These are phyloP conservation scores for Wickerhamiella lipophila DNA, from an alignment of 805 yeast species.

Conservation along the genomic window DNA sequence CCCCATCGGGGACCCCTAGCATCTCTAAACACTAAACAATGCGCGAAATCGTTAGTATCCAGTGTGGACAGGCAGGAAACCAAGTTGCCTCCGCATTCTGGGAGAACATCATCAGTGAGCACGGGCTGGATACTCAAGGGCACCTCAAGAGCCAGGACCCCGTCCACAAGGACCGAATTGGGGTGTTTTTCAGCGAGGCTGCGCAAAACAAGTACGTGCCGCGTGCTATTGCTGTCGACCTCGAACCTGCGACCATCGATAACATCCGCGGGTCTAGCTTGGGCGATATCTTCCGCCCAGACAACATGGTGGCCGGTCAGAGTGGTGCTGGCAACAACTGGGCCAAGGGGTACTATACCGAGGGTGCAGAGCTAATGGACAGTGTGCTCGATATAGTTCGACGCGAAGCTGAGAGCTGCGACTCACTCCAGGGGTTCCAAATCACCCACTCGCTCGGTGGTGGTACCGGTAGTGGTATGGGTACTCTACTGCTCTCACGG, in stretches of 20 bases:
- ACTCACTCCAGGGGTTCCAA: constrained; percentile 90
- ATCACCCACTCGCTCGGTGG: constrained; percentile 73
- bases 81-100: constrained; percentile 51
- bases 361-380: constrained; percentile 89
- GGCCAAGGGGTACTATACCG: constrained; percentile 96
- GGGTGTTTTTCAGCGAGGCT: constrained; percentile 82
- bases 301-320: constrained; percentile 78
- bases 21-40: not conserved
- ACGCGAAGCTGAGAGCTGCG: constrained; percentile 89
- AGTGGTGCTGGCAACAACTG: constrained; percentile 91
- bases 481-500: constrained; percentile 72
- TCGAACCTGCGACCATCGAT: constrained; percentile 91
- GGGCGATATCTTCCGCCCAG: constrained; percentile 85
- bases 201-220: constrained; percentile 77
- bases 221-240: constrained; percentile 80
- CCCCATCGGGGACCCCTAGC: not conserved
- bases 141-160: constrained; percentile 22
- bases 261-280: constrained; percentile 65
- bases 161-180: constrained; percentile 38
- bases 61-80: constrained; percentile 34
- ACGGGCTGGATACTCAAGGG: constrained; percentile 31
- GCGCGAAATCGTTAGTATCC: constrained; percentile 11
- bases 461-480: constrained; percentile 97
- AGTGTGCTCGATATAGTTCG: constrained; percentile 79
- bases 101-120: constrained; percentile 33